These are phyloP conservation scores for Aleurites moluccanus DNA, from an alignment of 441 rosid species.

Conservation along the genomic window DNA sequence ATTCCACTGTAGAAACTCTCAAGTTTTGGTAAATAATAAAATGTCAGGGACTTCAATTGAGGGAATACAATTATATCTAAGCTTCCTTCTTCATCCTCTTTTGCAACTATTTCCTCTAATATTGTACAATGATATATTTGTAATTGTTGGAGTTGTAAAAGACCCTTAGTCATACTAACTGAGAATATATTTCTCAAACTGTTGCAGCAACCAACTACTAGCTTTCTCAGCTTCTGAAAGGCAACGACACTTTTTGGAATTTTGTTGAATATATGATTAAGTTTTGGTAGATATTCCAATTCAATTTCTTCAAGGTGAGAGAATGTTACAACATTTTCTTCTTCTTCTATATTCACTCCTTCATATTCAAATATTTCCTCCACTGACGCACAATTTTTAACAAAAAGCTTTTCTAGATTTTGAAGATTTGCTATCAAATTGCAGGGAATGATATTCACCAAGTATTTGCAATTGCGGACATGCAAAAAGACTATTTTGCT, in stretches of 20 bases:
- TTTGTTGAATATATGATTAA: background rate
- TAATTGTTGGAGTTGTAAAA: background rate
- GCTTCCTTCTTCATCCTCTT: background rate
- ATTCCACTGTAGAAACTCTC: background rate
- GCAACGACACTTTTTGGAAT: background rate
- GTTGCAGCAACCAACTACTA: background rate
- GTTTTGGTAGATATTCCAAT: background rate
- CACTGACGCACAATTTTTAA: background rate
- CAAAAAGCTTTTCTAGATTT: background rate
- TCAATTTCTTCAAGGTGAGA: background rate
- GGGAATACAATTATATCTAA: background rate
- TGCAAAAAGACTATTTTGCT: background rate
- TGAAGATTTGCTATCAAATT: background rate
- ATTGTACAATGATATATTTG: too few relatives aligned
- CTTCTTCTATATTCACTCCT: background rate
- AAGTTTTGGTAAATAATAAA: background rate
- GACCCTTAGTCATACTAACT: background rate
- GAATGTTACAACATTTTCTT: background rate
- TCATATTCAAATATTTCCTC: background rate
- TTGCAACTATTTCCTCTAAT: background rate
- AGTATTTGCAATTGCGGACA: background rate
- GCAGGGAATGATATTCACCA: background rate
- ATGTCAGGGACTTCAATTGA: background rate
- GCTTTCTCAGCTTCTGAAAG: background rate
- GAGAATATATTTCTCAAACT: slow-evolving; percentile 1